phyloP scores from a whole-genome alignment of 2,329 filamentous ascomycete genomes.

The Madurella mycetomatis region DNA sequence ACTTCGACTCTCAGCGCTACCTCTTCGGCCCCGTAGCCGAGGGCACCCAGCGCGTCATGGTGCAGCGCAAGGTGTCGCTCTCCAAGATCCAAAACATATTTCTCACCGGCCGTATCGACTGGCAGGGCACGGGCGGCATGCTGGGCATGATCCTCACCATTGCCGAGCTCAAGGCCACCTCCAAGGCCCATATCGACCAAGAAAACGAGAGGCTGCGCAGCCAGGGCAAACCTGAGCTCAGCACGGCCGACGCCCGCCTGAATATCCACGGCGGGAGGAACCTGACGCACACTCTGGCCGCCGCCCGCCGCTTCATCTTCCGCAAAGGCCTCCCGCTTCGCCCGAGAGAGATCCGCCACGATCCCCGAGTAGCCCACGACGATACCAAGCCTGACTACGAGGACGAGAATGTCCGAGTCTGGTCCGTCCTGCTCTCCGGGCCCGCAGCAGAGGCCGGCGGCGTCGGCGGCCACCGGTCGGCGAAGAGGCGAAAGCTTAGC shows the following conservation, averaged over 20 bases:
- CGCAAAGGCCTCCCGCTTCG: slow-evolving; percentile 73
- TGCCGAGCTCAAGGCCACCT: slow-evolving; percentile 59
- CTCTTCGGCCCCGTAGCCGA: slow-evolving; percentile 79
- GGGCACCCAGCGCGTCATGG: slow-evolving; percentile 74
- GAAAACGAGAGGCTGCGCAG: slow-evolving; percentile 39
- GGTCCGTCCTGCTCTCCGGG: slow-evolving; percentile 60
- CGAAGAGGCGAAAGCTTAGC: slow-evolving; percentile 31
- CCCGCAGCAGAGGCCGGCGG: background rate
- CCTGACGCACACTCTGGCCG: slow-evolving; percentile 74
- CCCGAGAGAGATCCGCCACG: slow-evolving; percentile 60
- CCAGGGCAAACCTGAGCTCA: slow-evolving; percentile 32
- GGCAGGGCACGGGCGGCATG: slow-evolving; percentile 74
- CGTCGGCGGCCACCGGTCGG: slow-evolving; percentile 17
- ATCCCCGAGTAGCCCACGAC: slow-evolving; percentile 39
- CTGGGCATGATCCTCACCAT: slow-evolving; percentile 81
- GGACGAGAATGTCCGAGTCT: slow-evolving; percentile 75
- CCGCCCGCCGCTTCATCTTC: slow-evolving; percentile 79
- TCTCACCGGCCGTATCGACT: slow-evolving; percentile 71
- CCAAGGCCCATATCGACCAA: slow-evolving; percentile 37
- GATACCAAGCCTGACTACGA: slow-evolving; percentile 64
- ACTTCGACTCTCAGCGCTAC: slow-evolving; percentile 79
- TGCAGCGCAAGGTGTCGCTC: slow-evolving; percentile 62
- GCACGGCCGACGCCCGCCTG: slow-evolving; percentile 3
- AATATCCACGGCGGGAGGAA: slow-evolving; percentile 73
- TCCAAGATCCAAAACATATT: slow-evolving; percentile 72